Conservation (phyloP, 116 monocot genomes). For the Papilionanthe hybrid region DNA sequence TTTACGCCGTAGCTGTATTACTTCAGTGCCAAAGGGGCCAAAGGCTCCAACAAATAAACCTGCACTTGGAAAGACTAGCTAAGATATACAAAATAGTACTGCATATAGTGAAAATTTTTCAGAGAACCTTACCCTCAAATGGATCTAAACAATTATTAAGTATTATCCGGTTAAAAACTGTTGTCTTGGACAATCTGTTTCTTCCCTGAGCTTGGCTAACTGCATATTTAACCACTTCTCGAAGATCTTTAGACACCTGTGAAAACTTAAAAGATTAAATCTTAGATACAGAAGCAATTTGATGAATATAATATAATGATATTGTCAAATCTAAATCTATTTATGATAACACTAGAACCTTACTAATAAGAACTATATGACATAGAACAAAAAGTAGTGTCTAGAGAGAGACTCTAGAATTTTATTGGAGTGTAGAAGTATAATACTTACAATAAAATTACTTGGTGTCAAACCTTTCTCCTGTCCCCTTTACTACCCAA, state of each 20-base stretch:
- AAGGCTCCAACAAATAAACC: slow-evolving; percentile 88
- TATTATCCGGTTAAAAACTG: slow-evolving; percentile 62
- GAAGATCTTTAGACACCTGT: slow-evolving; percentile 68
- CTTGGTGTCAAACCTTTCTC: too few species aligned
- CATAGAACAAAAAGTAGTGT: too few species aligned
- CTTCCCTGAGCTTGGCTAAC: slow-evolving; percentile 67
- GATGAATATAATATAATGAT: not conserved
- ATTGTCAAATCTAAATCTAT: too few species aligned
- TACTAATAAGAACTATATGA: too few species aligned
- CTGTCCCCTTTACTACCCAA: too few species aligned
- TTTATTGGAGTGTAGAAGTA: too few species aligned
- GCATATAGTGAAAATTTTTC: not conserved
- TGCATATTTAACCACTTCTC: slow-evolving; percentile 67
- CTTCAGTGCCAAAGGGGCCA: slow-evolving; percentile 83
- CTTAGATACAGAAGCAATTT: not conserved
- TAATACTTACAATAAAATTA: too few species aligned
- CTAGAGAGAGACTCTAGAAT: too few species aligned
- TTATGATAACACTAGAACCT: too few species aligned
- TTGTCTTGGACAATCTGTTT: slow-evolving; percentile 46
- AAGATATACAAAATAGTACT: not conserved
- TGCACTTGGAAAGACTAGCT: slow-evolving; percentile 16
- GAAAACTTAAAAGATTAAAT: not conserved
- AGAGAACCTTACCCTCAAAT: slow-evolving; percentile 59
- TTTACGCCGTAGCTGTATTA: slow-evolving; percentile 73
- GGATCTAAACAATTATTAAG: slow-evolving; percentile 50